Percentiles rank a stretch among this genome's conserved stretches.
Conservation (phyloP, 176 grass and related monocot species). For the Eleusine indica region DNA sequence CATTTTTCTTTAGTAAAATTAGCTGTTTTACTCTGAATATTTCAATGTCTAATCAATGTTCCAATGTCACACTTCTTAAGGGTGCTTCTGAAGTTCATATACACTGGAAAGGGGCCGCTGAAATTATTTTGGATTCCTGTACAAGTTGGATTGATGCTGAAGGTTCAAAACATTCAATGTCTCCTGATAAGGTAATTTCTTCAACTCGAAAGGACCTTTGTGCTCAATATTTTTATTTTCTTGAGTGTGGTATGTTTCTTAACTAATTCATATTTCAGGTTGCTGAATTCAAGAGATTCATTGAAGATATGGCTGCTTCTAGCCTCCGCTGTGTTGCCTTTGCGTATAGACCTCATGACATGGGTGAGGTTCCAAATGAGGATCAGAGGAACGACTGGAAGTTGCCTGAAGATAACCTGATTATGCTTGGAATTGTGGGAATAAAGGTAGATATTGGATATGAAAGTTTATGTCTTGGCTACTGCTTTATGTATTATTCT, state of each 20-base stretch:
- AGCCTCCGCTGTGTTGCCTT: slow-evolving; percentile 91
- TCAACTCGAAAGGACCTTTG: slow-evolving; percentile 31
- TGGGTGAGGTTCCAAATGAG: slow-evolving; percentile 72
- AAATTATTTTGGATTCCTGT: slow-evolving; percentile 87
- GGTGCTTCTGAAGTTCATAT: slow-evolving; percentile 73
- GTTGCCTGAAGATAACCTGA: slow-evolving; percentile 79
- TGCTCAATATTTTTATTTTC: slow-evolving; percentile 7
- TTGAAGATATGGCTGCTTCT: slow-evolving; percentile 79
- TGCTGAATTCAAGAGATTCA: slow-evolving; percentile 73
- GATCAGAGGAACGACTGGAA: slow-evolving; percentile 74
- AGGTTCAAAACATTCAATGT: slow-evolving; percentile 67
- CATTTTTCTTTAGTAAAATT: too few species aligned
- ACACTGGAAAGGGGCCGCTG: slow-evolving; percentile 98
- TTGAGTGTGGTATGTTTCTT: not conserved
- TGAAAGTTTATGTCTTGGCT: not conserved
- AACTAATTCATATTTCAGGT: slow-evolving; percentile 46
- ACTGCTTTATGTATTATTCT: slow-evolving; percentile 21
- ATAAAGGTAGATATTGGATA: slow-evolving; percentile 65
- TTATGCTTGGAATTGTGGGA: slow-evolving; percentile 80
- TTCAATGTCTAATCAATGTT: slow-evolving; percentile 3
- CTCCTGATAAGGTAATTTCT: slow-evolving; percentile 59
- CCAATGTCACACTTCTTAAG: slow-evolving; percentile 47
- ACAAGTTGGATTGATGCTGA: slow-evolving; percentile 68
- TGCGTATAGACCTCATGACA: slow-evolving; percentile 66
- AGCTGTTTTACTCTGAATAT: not conserved